Base-by-base conservation (phyloP, 2,329 filamentous ascomycete species). In the Cytospora piceae region DNA sequence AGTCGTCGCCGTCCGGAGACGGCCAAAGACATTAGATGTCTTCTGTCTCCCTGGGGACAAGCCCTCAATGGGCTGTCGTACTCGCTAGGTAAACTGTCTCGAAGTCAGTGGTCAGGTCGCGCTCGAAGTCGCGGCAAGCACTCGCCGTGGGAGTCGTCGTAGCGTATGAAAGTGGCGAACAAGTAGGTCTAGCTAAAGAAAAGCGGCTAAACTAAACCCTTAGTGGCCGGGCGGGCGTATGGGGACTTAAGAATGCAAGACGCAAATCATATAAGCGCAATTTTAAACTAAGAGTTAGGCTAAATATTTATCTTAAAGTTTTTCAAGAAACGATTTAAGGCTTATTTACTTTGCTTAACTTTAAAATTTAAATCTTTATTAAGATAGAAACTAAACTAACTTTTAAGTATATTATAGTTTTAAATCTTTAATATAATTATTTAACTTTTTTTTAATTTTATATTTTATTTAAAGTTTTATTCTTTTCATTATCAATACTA, bases 31-130 rank as follows among this genome's bases (percentile, higher is more conserved):
- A 54, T n/a, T 8, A 9, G 37, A 17, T 58, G 27, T 15, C 57
- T 49, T 27, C n/a, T 46, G 17, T 37, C 51, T 46, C 32, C 60
- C 39, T 52, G 32, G 59, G 56, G 56, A 63, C n/a, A 39, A 61
- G 32, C 39, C 61, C 60, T 42, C 20, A 42, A n/a, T 5, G n/a
- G 53, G 42, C 20, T 52, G 57, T 51, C n/a, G 52, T n/a, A 34
- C 17, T 31, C 32, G 56, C 54, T 6, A 29, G 27, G 27, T 29
- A 20, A 58, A 24, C 3, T 14, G 6, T 34, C 7, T 11, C 20
- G 55, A 58, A 20, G 9, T 14, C 11, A 15, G 20, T n/a, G 56
- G 20, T 29, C 17, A n/a, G 29, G 15, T n/a, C 42, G 63, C 57
- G 57, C 37, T 31, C 54, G n/a, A 1, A 29, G 56, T 56, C 51